These are phyloP conservation scores for Buxus sempervirens DNA, from an alignment of 164 flowering plant species.

Conservation along the genomic window DNA sequence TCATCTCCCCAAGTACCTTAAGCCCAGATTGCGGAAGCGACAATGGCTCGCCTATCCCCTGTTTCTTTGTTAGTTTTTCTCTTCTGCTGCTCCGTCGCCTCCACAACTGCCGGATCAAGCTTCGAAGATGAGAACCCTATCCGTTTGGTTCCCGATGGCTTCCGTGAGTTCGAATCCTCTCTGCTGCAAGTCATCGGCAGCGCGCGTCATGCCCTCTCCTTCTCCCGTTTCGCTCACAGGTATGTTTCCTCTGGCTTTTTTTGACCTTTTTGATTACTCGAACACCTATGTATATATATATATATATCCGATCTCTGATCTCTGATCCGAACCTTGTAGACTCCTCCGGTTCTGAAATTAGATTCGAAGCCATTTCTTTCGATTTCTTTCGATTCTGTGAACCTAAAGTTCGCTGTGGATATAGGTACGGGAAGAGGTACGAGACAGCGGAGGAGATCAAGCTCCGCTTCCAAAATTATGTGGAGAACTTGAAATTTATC, in stretches of 20 bases:
- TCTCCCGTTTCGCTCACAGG: slow-evolving; percentile 86
- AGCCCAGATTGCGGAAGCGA: too few species aligned
- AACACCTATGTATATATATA: too few species aligned
- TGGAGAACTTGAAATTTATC: slow-evolving; percentile 67
- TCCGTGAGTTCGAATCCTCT: slow-evolving; percentile 54
- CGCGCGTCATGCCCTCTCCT: slow-evolving; percentile 66
- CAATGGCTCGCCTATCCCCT: slow-evolving; percentile 26
- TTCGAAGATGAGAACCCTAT: slow-evolving; percentile 75
- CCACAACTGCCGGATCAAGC: slow-evolving; percentile 25
- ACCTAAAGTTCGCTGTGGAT: too few species aligned
- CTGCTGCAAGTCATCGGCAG: slow-evolving; percentile 48
- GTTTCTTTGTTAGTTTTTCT: slow-evolving; percentile 21
- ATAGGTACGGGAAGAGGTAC: slow-evolving; percentile 76
- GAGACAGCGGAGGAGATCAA: slow-evolving; percentile 60
- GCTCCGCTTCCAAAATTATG: slow-evolving; percentile 56
- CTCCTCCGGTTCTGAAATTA: too few species aligned
- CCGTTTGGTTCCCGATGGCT: slow-evolving; percentile 55
- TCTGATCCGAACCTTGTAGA: too few species aligned
- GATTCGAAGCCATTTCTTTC: neutral
- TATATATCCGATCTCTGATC: too few species aligned
- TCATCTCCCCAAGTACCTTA: too few species aligned
- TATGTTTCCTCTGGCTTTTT: slow-evolving; percentile 7
- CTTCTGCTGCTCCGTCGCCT: slow-evolving; percentile 29
- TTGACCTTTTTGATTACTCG: neutral
- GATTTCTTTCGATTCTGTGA: too few species aligned